phyloP scores from a whole-genome alignment of 2,329 filamentous ascomycete genomes.

The Sphaerostilbella broomeana region DNA sequence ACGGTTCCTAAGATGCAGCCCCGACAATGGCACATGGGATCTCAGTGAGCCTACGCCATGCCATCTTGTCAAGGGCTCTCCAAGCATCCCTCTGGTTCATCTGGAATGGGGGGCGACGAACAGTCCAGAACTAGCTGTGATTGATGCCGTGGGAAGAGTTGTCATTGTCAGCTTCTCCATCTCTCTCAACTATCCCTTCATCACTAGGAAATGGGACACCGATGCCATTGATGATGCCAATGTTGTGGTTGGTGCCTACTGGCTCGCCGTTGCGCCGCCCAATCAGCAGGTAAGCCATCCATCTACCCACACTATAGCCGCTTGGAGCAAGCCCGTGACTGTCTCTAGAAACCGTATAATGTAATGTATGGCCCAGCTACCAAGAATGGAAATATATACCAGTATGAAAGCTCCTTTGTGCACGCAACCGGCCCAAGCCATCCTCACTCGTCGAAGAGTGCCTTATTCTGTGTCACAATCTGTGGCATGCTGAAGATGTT shows the following conservation, averaged over 20 bases:
- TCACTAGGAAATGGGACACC: constrained; percentile 54
- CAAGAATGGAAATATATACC: constrained; percentile 58
- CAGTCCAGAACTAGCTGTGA: constrained; percentile 72
- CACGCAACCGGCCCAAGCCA: constrained; percentile 67
- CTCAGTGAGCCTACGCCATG: constrained; percentile 66
- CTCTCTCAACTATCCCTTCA: constrained; percentile 64
- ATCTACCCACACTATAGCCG: too few species aligned
- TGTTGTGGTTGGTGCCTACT: constrained; percentile 76
- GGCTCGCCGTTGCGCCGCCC: constrained; percentile 60
- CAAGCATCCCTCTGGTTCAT: constrained; percentile 66
- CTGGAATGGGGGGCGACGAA: constrained; percentile 70
- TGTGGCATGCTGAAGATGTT: constrained; percentile 68
- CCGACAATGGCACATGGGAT: constrained; percentile 65
- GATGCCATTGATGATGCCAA: constrained; percentile 69
- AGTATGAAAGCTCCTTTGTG: constrained; percentile 60
- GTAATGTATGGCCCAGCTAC: constrained; percentile 54
- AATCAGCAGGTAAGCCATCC: constrained; percentile 29
- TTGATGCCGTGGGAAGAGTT: constrained; percentile 73
- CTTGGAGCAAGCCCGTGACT: background rate
- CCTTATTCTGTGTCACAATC: constrained; percentile 69
- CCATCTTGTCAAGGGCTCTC: constrained; percentile 53
- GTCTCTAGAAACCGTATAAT: constrained; percentile 35
- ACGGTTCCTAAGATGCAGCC: constrained; percentile 62
- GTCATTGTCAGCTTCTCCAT: constrained; percentile 65
- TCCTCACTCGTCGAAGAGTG: constrained; percentile 62